Evolutionary conservation across 768 basidiomycete genomes (phyloP).

Genomic region (Suillus placidus): DNA sequence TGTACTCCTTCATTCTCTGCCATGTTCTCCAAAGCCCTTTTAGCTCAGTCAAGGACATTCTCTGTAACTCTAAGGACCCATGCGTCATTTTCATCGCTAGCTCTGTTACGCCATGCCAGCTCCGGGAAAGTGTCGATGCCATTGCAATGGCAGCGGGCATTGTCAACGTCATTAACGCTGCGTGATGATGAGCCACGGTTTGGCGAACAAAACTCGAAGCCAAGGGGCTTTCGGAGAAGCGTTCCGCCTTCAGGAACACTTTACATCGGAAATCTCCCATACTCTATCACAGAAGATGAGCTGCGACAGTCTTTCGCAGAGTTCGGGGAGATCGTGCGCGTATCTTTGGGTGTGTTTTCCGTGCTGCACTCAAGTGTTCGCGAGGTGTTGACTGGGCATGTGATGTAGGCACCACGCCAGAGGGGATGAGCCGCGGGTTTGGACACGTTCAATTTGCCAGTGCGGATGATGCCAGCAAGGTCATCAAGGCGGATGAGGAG

Average conservation of each 20-base stretch:
- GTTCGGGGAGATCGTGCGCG: conserved; percentile 43
- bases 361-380: not conserved
- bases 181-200: conserved; percentile 6
- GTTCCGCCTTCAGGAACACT: conserved; percentile 40
- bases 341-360: conserved; percentile 44
- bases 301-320: conserved; percentile 43
- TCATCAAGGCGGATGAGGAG: conserved; percentile 36
- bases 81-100: conserved; percentile 19
- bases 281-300: conserved; percentile 41
- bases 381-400: not conserved
- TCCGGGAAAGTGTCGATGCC: conserved; percentile 1
- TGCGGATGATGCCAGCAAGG: conserved; percentile 39
- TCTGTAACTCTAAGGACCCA: conserved; percentile 15
- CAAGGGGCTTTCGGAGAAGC: conserved; percentile 4
- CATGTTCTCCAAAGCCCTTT: conserved; percentile 29
- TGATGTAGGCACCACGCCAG: conserved; percentile 24
- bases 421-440: conserved; percentile 46
- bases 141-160: conserved; percentile 16
- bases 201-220: not conserved
- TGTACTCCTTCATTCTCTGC: not conserved
- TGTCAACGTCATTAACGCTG: conserved; percentile 22
- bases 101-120: conserved; percentile 12
- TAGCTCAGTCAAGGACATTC: conserved; percentile 19
- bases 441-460: conserved; percentile 48
- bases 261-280: conserved; percentile 60